Percentiles rank a stretch among this genome's conserved stretches.
phyloP scores from a whole-genome alignment of 1,139 yeast genomes.

The Hemisphaericaspora xylanilytica region DNA sequence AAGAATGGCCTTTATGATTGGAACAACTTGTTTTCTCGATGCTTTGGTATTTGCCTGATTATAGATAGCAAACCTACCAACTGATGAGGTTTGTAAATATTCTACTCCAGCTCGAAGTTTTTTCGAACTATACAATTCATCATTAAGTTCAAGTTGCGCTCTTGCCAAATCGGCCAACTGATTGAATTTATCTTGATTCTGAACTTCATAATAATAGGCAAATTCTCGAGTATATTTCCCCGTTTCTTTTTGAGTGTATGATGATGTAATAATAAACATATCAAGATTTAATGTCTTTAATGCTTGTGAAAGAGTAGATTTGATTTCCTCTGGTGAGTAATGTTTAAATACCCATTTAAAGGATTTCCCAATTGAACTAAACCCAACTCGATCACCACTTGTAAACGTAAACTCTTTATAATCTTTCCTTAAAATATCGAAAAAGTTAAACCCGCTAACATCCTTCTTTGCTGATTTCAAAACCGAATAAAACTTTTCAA shows the following conservation, averaged over 20 bases:
- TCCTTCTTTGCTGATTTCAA: conserved; percentile 61
- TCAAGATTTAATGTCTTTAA: conserved; percentile 46
- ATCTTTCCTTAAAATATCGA: conserved; percentile 73
- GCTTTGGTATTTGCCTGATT: conserved; percentile 59
- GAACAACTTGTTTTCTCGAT: conserved; percentile 87
- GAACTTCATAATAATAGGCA: conserved; percentile 32
- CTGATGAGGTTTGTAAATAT: conserved; percentile 9
- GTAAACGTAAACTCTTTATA: conserved; percentile 68
- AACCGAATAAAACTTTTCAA: conserved; percentile 29
- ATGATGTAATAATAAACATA: conserved; percentile 59
- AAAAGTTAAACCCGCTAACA: conserved; percentile 53
- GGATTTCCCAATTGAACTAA: conserved; percentile 71
- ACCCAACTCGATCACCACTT: conserved; percentile 53
- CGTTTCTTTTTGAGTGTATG: conserved; percentile 46
- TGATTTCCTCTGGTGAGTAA: conserved; percentile 33
- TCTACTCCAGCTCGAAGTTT: conserved; percentile 14
- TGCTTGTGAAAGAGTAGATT: conserved; percentile 35
- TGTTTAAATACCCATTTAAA: conserved; percentile 51
- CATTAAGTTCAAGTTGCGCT: conserved; percentile 30
- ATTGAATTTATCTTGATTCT: conserved; percentile 17
- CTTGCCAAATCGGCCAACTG: conserved; percentile 25
- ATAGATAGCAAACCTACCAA: conserved; percentile 28
- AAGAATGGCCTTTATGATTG: conserved; percentile 42
- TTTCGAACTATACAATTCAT: conserved; percentile 17
- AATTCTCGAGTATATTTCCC: conserved; percentile 57